phyloP scores from a whole-genome alignment of 345 rosid genomes.

The Clausena lansium region DNA sequence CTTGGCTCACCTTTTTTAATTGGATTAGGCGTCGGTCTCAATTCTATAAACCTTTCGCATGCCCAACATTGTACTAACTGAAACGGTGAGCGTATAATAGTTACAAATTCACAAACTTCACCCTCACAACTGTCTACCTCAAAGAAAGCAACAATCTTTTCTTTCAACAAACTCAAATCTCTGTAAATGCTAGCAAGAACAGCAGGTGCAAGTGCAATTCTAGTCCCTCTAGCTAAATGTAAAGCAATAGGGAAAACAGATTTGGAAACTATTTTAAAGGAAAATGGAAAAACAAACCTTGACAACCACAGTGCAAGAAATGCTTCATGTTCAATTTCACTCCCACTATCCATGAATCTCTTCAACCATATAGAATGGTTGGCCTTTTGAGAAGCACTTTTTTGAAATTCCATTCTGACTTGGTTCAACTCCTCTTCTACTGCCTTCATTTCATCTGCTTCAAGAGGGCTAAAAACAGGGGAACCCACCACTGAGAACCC shows the following conservation, averaged over 20 bases:
- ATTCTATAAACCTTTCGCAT: slow-evolving; percentile 37
- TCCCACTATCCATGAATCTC: slow-evolving; percentile 24
- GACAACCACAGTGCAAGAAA: slow-evolving; percentile 42
- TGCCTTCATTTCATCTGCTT: slow-evolving; percentile 21
- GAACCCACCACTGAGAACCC: slow-evolving; percentile 46
- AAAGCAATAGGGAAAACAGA: slow-evolving; percentile 27
- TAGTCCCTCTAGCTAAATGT: slow-evolving; percentile 38
- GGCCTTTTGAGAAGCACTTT: neutral
- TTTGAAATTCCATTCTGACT: neutral
- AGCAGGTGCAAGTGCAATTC: slow-evolving; percentile 44
- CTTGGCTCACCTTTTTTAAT: slow-evolving; percentile 27
- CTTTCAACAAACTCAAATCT: slow-evolving; percentile 31
- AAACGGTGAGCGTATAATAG: slow-evolving; percentile 28
- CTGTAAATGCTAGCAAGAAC: slow-evolving; percentile 40
- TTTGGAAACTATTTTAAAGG: neutral
- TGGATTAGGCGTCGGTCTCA: slow-evolving; percentile 29
- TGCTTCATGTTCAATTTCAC: slow-evolving; percentile 43
- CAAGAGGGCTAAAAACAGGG: slow-evolving; percentile 29
- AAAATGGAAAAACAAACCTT: slow-evolving; percentile 23
- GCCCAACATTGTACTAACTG: slow-evolving; percentile 37
- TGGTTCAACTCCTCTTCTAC: slow-evolving; percentile 11
- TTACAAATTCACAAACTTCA: neutral
- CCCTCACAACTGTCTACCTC: neutral
- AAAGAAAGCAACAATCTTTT: slow-evolving; percentile 5
- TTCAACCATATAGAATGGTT: neutral